A percentile compares a stretch with the other conserved stretches of the same genome.
Evolutionary conservation across 192 early-diverging fungal species (phyloP).

Genomic region (Coemansia sp.): DNA sequence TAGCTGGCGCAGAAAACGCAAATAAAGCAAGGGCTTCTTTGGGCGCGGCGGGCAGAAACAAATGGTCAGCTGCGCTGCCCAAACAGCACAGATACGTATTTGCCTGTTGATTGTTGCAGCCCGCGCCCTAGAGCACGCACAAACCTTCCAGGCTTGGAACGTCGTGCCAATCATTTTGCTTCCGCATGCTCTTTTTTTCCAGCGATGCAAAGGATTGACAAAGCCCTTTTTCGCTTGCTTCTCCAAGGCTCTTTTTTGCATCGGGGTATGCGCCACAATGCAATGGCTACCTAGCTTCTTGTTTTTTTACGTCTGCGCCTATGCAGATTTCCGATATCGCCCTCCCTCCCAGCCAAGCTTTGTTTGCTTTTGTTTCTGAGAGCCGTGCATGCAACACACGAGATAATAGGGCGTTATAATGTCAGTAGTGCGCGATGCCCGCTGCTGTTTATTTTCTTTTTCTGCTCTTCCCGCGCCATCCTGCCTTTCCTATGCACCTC

Average conservation of each 20-base stretch:
- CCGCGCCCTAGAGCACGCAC: not conserved
- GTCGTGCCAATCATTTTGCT: conserved; percentile 4
- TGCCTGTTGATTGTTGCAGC: not conserved
- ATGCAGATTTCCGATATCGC: not conserved
- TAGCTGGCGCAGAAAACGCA: not conserved
- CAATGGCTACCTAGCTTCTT: not conserved
- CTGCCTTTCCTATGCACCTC: not conserved
- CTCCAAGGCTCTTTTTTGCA: conserved; percentile 6
- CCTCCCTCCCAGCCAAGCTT: not conserved
- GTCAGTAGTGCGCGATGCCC: not conserved
- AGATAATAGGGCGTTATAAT: not conserved
- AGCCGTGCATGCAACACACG: not conserved
- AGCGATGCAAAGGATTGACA: conserved; percentile 13
- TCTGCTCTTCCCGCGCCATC: not conserved
- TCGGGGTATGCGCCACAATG: conserved; percentile 21
- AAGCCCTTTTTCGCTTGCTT: conserved; percentile 7
- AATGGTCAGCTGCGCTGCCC: not conserved
- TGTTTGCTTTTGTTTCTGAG: not conserved
- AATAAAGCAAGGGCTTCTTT: conserved; percentile 1
- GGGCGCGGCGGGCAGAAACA: not conserved
- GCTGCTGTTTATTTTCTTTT: not conserved
- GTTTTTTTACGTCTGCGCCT: not conserved
- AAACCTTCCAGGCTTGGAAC: conserved; percentile 1
- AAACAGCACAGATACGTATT: not conserved
- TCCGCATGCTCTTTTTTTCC: conserved; percentile 12